Base-by-base conservation (phyloP, 2,329 filamentous ascomycete genomes). In the Decorospora gaudefroyi region DNA sequence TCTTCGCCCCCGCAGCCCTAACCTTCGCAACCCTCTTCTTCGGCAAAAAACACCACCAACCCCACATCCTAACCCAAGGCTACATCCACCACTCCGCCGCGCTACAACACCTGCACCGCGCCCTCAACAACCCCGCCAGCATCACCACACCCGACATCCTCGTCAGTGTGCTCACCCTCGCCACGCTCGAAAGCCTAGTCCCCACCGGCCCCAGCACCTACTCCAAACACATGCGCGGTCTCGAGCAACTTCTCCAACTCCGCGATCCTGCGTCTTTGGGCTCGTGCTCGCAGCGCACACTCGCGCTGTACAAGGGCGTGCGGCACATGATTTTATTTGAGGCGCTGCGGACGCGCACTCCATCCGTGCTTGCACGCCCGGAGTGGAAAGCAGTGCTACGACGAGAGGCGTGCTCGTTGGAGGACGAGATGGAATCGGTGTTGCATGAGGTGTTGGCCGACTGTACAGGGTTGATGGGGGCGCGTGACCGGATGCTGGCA, bases 371-470 rank as follows among this genome's bases (percentile, higher is more conserved):
- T 17, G 64, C 60, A 11, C 42, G 48, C 19, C 34, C 34, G 4
- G 54, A 59, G 32, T 68, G 63, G 64, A 67, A 65, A 37, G 32
- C 4, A 11, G 36, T 46, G 6, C 41, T 63, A 9, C 44, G 51
- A 33, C 36, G 30, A 10, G 17, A n/a, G n/a, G n/a, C 47, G 16
- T 58, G 54, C 21, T 46, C 51, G 5, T 29, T 41, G 1, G 46
- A 48, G 34, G 32, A 61, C 25, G 23, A 49, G 18, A 33, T 54
- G 16, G 53, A 63, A 43, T 58, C 65, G 18, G 53, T 59, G 6
- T 32, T 68, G n/a, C 62, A 57, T 22, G 56, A 67, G 31, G 25
- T 62, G 4, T 41, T 68, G 21, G 63, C 62, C 28, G 62, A 65
- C 25, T 67, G 61, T 39, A 57, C 62, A 3, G 56, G 60, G 10